These are phyloP conservation scores for Aspergillus thermomutatus DNA, from an alignment of 2,329 filamentous ascomycete genomes.

Conservation along the genomic window DNA sequence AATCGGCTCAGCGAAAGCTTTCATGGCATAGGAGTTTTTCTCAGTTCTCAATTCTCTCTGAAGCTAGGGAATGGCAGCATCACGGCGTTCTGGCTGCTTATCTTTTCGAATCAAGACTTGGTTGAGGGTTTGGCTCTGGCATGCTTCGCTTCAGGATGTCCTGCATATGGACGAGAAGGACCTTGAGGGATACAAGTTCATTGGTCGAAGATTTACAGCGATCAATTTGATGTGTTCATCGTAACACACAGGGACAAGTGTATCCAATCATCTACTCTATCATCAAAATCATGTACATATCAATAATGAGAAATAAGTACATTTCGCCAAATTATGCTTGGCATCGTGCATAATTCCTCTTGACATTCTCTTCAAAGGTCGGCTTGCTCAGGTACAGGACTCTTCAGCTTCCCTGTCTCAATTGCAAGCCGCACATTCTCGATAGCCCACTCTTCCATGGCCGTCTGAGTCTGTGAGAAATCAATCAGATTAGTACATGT, in stretches of 20 bases:
- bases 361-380: conserved; percentile 30
- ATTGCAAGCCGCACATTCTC: conserved; percentile 65
- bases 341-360: neutral
- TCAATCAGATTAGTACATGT: neutral
- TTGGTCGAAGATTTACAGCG: neutral
- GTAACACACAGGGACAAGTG: neutral
- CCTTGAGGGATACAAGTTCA: neutral
- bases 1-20: conserved; percentile 8
- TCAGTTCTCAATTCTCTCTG: conserved; percentile 10
- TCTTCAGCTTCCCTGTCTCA: conserved; percentile 60
- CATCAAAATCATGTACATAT: conserved; percentile 5
- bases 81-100: conserved; percentile 22
- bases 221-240: conserved; percentile 1
- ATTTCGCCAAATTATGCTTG: neutral
- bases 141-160: neutral
- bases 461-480: conserved; percentile 45
- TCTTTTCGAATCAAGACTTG: neutral
- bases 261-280: conserved; percentile 5
- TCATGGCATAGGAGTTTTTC: conserved; percentile 20
- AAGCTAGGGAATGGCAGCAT: conserved; percentile 17
- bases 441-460: conserved; percentile 73
- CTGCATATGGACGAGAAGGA: neutral
- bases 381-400: conserved; percentile 69
- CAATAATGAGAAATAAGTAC: neutral
- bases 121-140: neutral